Percentiles rank a stretch among this genome's conserved stretches.
Evolutionary conservation across 2,329 filamentous ascomycete genomes (phyloP).

Genomic region (Chrysosporium keratinophilum): DNA sequence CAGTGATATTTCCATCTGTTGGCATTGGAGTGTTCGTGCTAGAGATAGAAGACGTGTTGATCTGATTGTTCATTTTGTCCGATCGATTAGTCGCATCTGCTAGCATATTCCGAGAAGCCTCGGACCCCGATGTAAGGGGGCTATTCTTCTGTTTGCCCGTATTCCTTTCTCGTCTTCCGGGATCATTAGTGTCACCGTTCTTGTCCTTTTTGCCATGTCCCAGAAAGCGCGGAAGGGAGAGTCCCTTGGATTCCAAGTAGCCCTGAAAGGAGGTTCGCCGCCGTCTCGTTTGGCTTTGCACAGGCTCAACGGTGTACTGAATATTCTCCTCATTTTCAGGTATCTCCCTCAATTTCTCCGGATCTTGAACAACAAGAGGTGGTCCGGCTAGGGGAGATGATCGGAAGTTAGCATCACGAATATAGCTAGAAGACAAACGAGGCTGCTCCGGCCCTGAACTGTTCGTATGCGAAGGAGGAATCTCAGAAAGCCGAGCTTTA

Average conservation of each 20-base stretch:
- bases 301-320: not conserved
- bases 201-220: slow-evolving; percentile 12
- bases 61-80: not conserved
- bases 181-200: not conserved
- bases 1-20: not conserved
- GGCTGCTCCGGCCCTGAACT: not conserved
- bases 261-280: slow-evolving; percentile 5
- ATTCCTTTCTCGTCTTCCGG: not conserved
- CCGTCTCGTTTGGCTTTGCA: not conserved
- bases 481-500: not conserved
- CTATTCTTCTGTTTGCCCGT: not conserved
- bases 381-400: slow-evolving; percentile 27
- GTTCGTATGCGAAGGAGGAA: not conserved
- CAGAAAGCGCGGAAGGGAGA: slow-evolving; percentile 12
- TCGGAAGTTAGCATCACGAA: slow-evolving; percentile 21
- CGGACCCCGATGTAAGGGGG: not conserved
- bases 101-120: not conserved
- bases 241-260: slow-evolving; percentile 4
- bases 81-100: not conserved
- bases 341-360: not conserved
- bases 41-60: not conserved
- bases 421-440: slow-evolving; percentile 10
- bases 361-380: slow-evolving; percentile 13
- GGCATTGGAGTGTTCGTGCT: not conserved
- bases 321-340: not conserved